Evolutionary conservation across 257 asterid species (phyloP).

Genomic region (Cynanchum wilfordii): DNA sequence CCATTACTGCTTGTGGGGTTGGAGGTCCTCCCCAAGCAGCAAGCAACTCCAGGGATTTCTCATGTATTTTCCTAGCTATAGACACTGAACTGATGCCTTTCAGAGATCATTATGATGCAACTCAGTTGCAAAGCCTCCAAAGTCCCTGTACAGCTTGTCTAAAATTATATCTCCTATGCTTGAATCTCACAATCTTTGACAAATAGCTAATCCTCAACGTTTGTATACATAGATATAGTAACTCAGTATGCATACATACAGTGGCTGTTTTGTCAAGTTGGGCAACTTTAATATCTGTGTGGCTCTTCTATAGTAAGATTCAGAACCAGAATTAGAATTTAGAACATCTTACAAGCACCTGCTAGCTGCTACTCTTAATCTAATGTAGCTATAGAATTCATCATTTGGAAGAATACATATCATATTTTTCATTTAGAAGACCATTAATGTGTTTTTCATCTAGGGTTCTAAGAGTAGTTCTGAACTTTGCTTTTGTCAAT

Average conservation of each 20-base stretch:
- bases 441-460: not conserved
- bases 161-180: not conserved
- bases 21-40: not conserved
- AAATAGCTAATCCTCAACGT: not conserved
- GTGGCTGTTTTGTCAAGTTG: not conserved
- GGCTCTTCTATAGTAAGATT: not conserved
- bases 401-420: not conserved
- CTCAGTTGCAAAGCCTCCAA: not conserved
- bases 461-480: not conserved
- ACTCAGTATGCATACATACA: not conserved
- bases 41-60: not conserved
- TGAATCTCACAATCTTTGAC: not conserved
- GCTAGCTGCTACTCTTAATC: not conserved
- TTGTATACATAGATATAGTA: not conserved
- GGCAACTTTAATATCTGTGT: not conserved
- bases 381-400: not conserved
- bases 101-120: not conserved
- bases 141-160: not conserved
- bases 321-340: not conserved
- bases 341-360: not conserved
- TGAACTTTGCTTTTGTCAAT: not conserved
- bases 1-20: not conserved
- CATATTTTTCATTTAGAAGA: not conserved
- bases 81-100: not conserved
- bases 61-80: not conserved